Evolutionary conservation across 139 green algal genomes (phyloP), one percentile per base, ranked within the genome.

Genomic region (Trebouxia sp.): DNA sequence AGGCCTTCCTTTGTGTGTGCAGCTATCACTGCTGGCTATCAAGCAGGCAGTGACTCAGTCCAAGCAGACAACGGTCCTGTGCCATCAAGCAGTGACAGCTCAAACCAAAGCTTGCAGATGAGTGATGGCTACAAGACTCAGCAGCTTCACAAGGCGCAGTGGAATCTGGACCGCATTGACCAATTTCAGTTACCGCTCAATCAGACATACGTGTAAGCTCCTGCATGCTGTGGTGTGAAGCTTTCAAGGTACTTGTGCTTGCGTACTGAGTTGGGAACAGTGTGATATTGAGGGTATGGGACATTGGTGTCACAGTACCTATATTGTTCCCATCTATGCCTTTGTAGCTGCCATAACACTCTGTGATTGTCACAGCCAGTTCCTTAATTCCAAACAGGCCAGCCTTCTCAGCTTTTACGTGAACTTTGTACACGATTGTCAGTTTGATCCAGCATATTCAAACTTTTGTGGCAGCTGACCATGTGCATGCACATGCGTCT

Each of bases 121-220:
- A 41, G 11, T 24, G 26, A 24, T 55, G 77, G 77, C 10, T 22
- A 66, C 10, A 91, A 92, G 37, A 22, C 32, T 22, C 87, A 92
- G 83, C 42, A 78, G 30, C 72, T 92, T 42, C 78, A 86, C 15
- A 47, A 32, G 6, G 91, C 87, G 0, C 80, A 72, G 32, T 89
- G 85, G 85, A 79, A 81, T n/a, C 76, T 89, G 11, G 85, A 89
- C 78, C 53, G 83, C 26, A 70, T 89, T 10, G 83, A 89, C 42
- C 80, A 87, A 53, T 38, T 39, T 5, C 2, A 48, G 15, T 35
- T 79, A 1, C 77, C 78, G 5, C 74, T 87, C 24, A 67, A 89
- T 51, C 26, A 26, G 4, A 48, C 35, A 28, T 89, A 79, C 72
- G 66, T 24, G 69, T 83, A 79, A 1, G 48, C 47, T 53, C 20